Percentiles rank a stretch among this genome's conserved stretches.
Conservation (phyloP, 2,329 filamentous ascomycete genomes). For the Nemania sp. region DNA sequence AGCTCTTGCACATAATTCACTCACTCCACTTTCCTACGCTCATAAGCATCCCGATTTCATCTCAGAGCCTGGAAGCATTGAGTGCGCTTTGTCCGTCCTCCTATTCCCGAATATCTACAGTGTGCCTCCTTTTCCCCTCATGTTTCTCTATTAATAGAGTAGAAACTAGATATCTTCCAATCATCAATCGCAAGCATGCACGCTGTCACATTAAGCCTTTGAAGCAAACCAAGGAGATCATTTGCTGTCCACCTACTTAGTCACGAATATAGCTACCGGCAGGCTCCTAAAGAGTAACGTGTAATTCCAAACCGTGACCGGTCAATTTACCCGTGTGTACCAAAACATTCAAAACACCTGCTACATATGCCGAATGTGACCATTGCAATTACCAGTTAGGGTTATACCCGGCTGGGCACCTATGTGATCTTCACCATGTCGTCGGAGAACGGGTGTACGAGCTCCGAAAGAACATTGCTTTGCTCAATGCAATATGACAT, state of each 20-base stretch:
- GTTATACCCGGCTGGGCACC: conserved; percentile 22
- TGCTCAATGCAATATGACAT: neutral
- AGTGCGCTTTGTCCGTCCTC: no score
- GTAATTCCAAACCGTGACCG: neutral
- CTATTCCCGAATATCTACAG: no score
- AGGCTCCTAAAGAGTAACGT: neutral
- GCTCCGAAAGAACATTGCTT: conserved; percentile 6
- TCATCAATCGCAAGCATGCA: no score
- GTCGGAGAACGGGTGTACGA: neutral
- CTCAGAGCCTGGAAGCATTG: no score
- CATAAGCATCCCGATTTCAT: no score
- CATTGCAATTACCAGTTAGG: neutral
- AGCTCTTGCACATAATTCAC: no score
- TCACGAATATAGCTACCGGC: neutral
- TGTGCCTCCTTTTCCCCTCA: no score
- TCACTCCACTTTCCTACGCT: no score
- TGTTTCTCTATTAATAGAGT: no score
- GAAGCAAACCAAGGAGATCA: neutral
- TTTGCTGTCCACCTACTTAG: neutral
- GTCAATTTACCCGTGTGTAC: conserved; percentile 15
- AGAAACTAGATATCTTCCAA: no score
- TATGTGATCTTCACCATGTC: conserved; percentile 5
- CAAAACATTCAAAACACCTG: neutral
- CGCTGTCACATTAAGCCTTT: no score
- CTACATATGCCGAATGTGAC: conserved; percentile 17